These are phyloP conservation scores for Cochlearia excelsa DNA, from an alignment of 345 rosid species.

Conservation along the genomic window DNA sequence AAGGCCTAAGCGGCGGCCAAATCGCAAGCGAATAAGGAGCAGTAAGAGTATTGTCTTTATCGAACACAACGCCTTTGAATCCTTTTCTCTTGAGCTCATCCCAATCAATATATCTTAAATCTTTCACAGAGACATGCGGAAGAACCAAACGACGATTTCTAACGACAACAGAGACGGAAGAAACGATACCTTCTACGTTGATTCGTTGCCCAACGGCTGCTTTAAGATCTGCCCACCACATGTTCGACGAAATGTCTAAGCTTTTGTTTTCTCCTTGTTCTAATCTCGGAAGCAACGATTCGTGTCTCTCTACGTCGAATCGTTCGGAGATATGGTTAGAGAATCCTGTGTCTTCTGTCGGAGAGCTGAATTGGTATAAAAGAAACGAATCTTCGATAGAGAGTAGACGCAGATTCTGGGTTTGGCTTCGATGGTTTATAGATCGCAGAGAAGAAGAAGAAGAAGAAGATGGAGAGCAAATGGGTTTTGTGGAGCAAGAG, in stretches of 20 bases:
- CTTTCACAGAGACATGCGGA: constrained; percentile 75
- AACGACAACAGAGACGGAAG: constrained; percentile 50
- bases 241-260: constrained; percentile 54
- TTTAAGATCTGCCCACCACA: constrained; percentile 94
- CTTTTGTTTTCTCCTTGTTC: not conserved
- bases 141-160: constrained; percentile 68
- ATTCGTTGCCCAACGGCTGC: constrained; percentile 89
- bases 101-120: constrained; percentile 82
- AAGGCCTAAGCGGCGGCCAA: constrained; percentile 61
- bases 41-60: constrained; percentile 92
- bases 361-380: constrained; percentile 43
- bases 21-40: constrained; percentile 79
- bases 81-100: constrained; percentile 69
- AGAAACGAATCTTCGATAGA: constrained; percentile 32
- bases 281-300: constrained; percentile 1
- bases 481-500: not conserved
- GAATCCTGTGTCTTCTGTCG: constrained; percentile 26
- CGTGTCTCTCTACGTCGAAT: constrained; percentile 33
- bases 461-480: not conserved
- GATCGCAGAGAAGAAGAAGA: constrained; percentile 38
- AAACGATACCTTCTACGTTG: constrained; percentile 77
- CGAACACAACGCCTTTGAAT: constrained; percentile 89
- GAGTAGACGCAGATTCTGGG: constrained; percentile 26
- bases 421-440: constrained; percentile 42
- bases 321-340: constrained; percentile 39